A percentile compares a stretch with the other conserved stretches of the same genome.
These are phyloP conservation scores for Plasmodium vinckei DNA, from an alignment of 169 alveolate species.

Conservation along the genomic window DNA sequence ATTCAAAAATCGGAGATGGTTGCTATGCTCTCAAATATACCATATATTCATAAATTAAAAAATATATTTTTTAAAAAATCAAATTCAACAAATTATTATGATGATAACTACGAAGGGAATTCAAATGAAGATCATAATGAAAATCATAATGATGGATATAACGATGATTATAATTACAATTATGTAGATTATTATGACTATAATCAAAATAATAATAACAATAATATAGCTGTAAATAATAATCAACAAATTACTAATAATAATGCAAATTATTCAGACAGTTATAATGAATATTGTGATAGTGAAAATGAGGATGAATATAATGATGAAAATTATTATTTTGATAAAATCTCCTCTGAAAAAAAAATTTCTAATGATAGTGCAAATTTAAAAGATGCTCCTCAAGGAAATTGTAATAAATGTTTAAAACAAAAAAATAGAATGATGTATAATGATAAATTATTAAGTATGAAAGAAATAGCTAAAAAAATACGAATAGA, in stretches of 20 bases:
- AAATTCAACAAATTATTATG: slow-evolving; percentile 18
- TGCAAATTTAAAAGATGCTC: background rate
- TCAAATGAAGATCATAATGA: slow-evolving; percentile 1
- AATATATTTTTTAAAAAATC: slow-evolving; percentile 65
- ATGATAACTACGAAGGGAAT: slow-evolving; percentile 11
- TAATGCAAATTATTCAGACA: background rate
- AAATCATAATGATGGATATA: background rate
- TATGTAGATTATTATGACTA: slow-evolving; percentile 6
- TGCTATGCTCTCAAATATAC: slow-evolving; percentile 91
- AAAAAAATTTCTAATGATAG: background rate
- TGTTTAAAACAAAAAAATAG: slow-evolving; percentile 30
- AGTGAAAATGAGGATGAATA: slow-evolving; percentile 2
- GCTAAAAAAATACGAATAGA: slow-evolving; percentile 54
- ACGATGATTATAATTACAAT: slow-evolving; percentile 1
- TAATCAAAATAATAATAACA: slow-evolving; percentile 7
- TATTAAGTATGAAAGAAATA: slow-evolving; percentile 30
- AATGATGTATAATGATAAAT: background rate
- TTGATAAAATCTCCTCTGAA: background rate
- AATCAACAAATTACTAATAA: background rate
- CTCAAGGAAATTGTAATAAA: slow-evolving; percentile 34
- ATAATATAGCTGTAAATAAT: background rate
- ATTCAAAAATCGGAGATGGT: slow-evolving; percentile 88
- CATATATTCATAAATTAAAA: slow-evolving; percentile 81
- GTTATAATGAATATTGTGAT: background rate
- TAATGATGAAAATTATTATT: background rate